Conservation (phyloP, 139 green algal species). For the Bryopsis sp. region DNA sequence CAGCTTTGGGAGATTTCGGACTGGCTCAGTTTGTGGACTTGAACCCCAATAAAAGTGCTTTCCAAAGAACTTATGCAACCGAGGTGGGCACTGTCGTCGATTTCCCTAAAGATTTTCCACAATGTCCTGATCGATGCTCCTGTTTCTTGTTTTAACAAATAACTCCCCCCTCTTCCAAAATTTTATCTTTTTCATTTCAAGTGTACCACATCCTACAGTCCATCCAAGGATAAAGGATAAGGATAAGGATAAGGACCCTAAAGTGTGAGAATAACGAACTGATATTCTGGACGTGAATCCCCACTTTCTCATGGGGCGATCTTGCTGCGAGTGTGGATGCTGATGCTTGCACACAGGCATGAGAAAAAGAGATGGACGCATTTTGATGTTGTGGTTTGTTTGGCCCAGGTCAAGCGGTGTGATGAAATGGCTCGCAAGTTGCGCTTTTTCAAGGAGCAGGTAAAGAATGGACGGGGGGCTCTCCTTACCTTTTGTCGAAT, state of each 20-base stretch:
- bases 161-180: neutral
- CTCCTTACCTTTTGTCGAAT: conserved; percentile 3
- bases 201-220: too few relatives aligned
- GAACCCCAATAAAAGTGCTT: conserved; percentile 80
- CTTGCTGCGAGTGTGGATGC: too few relatives aligned
- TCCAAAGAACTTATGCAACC: conserved; percentile 89
- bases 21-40: conserved; percentile 89
- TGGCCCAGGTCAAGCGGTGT: conserved; percentile 84
- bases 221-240: too few relatives aligned
- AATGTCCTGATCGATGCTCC: neutral
- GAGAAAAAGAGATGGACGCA: too few relatives aligned
- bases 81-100: conserved; percentile 55
- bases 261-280: too few relatives aligned
- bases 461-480: conserved; percentile 19
- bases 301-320: too few relatives aligned
- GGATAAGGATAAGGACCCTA: too few relatives aligned
- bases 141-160: conserved; percentile 1
- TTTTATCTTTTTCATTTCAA: neutral
- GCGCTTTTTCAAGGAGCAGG: conserved; percentile 87
- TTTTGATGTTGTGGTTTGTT: too few relatives aligned
- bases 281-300: too few relatives aligned
- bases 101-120: neutral
- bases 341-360: too few relatives aligned
- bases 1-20: conserved; percentile 76
- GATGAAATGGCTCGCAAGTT: conserved; percentile 95